Base-by-base conservation (phyloP, 2,329 filamentous ascomycete genomes). In the Lasiodiplodia hormozganensis region DNA sequence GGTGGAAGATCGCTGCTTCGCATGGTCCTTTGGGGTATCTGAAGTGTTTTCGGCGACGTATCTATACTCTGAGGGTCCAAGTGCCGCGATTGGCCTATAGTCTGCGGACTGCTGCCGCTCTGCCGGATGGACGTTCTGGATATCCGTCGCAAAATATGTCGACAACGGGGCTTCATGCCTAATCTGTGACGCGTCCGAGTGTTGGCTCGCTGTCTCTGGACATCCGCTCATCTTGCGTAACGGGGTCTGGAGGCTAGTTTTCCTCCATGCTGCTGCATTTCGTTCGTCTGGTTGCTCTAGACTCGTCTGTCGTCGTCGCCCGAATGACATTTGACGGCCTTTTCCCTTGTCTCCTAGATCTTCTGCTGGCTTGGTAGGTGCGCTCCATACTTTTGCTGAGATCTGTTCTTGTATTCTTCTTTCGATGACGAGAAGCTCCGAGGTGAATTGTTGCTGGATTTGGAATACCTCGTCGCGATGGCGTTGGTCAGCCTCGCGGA, bases 391-490 rank as follows among this genome's bases (percentile, higher is more conserved):
- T 31, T 49, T 64, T 0, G 28, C 21, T 43, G 52, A 31, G 18
- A 64, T 36, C n/a, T 52, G 43, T n/a, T 64, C 60, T 14, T 52
- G 60, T 23, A 64, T 64, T 0, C 60, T 47, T n/a, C 60, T 28
- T n/a, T 64, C 60, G 12, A 64, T 25, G 18, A 21, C 8, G 4
- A 51, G 16, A 3, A 64, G 31, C n/a, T 52, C 60, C 12, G 43
- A 38, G 2, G 28, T 64, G 4, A 64, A 18, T 11, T n/a, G 60
- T 14, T 64, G 60, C 43, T 64, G 60, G 18, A 64, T 64, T 4
- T 64, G 43, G 28, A 23, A 36, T 4, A 64, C 25, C 47, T 64
- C 60, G n/a, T 64, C 31, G 12, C 52, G 60, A n/a, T 64, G 60
- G 18, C 60, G 60, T 14, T 38, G 47, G 18, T 51, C 47, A 12